phyloP scores from a whole-genome alignment of 2,329 filamentous ascomycete species.

The Epichloe baconii region DNA sequence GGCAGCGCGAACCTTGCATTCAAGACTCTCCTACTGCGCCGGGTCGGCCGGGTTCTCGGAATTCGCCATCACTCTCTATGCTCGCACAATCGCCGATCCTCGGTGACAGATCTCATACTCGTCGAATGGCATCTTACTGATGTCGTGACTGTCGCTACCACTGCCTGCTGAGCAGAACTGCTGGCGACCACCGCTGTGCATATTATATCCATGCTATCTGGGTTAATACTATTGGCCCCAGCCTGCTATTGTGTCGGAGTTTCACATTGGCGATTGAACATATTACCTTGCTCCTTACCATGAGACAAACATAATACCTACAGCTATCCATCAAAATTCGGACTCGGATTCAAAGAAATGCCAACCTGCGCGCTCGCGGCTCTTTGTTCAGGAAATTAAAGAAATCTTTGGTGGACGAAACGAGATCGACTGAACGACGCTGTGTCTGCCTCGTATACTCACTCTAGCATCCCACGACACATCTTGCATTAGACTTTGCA shows the following conservation, averaged over 20 bases:
- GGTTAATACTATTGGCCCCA: not conserved
- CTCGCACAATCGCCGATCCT: conserved; percentile 32
- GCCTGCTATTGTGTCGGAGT: conserved; percentile 1
- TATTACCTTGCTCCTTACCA: not conserved
- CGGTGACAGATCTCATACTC: conserved; percentile 37
- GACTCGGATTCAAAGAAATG: not conserved
- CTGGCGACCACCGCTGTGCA: conserved; percentile 6
- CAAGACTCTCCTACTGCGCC: conserved; percentile 49
- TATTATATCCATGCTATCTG: conserved; percentile 13
- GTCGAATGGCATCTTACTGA: conserved; percentile 54
- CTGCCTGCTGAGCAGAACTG: conserved; percentile 16
- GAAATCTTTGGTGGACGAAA: not conserved
- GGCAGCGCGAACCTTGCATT: conserved; percentile 48
- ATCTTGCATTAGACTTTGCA: not conserved
- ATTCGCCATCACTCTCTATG: conserved; percentile 26
- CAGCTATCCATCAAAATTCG: not conserved
- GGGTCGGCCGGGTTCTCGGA: conserved; percentile 27
- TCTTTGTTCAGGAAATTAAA: not conserved
- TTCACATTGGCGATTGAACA: conserved; percentile 1
- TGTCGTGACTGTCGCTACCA: conserved; percentile 9
- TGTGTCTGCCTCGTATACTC: not conserved
- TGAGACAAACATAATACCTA: not conserved
- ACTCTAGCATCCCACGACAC: not conserved
- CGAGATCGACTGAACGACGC: not conserved
- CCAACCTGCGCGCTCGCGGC: not conserved